Evolutionary conservation across 2,329 filamentous ascomycete genomes (phyloP).

Genomic region (Pyrenophora tritici-repentis): DNA sequence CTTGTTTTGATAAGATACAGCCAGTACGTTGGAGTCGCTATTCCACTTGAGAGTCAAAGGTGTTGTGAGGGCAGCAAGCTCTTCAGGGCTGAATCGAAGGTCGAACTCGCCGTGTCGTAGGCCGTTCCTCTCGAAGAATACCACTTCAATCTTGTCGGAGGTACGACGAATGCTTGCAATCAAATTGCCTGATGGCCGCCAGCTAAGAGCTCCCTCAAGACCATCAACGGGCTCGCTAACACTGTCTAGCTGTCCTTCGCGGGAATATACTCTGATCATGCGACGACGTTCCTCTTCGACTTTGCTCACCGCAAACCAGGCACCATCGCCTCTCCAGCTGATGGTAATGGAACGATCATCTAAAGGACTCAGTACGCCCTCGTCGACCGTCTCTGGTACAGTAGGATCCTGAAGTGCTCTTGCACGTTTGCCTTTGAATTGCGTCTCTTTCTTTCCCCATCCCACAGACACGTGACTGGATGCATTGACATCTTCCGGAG

Average conservation of each 20-base stretch:
- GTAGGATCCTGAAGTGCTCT: slow-evolving; percentile 89
- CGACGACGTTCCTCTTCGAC: slow-evolving; percentile 72
- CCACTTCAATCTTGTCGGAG: slow-evolving; percentile 73
- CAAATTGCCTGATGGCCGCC: slow-evolving; percentile 88
- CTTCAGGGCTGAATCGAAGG: slow-evolving; percentile 68
- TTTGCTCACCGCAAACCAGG: slow-evolving; percentile 84
- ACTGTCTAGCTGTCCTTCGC: slow-evolving; percentile 88
- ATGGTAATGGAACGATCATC: slow-evolving; percentile 76
- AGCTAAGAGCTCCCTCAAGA: slow-evolving; percentile 84
- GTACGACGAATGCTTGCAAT: slow-evolving; percentile 82
- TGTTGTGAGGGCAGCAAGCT: slow-evolving; percentile 59
- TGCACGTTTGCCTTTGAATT: slow-evolving; percentile 91
- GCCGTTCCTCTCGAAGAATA: slow-evolving; percentile 98
- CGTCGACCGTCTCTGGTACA: slow-evolving; percentile 88
- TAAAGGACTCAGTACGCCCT: slow-evolving; percentile 73
- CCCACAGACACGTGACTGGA: slow-evolving; percentile 95
- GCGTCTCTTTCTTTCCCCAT: slow-evolving; percentile 98
- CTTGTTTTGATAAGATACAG: slow-evolving; percentile 73
- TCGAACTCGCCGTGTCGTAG: slow-evolving; percentile 92
- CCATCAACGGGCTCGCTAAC: slow-evolving; percentile 94
- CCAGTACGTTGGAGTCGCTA: slow-evolving; percentile 85
- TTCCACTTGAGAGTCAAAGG: slow-evolving; percentile 82
- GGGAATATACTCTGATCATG: slow-evolving; percentile 85
- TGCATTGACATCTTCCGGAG: slow-evolving; percentile 76
- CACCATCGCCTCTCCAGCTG: slow-evolving; percentile 93